Percentiles rank a stretch among this genome's conserved stretches.
Evolutionary conservation across 768 basidiomycete genomes (phyloP).

Genomic region (Xerocomus potaroensis): DNA sequence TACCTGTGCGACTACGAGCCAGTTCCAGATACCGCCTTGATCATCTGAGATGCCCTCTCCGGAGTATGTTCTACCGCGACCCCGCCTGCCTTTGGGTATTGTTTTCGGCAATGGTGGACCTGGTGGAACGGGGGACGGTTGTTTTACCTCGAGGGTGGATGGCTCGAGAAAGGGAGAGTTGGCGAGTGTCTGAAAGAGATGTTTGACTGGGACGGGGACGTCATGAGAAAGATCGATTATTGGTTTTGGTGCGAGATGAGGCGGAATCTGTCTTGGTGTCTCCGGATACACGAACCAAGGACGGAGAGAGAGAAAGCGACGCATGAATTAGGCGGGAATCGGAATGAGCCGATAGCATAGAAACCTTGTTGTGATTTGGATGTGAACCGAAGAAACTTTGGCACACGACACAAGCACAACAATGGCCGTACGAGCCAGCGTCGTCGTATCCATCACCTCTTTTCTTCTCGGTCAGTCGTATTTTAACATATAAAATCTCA

Average conservation of each 20-base stretch:
- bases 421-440: slow-evolving; percentile 70
- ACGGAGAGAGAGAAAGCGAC: slow-evolving; percentile 18
- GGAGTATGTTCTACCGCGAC: slow-evolving; percentile 61
- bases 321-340: background rate
- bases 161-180: slow-evolving; percentile 69
- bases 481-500: background rate
- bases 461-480: slow-evolving; percentile 64
- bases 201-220: slow-evolving; percentile 48
- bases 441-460: slow-evolving; percentile 74
- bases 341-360: slow-evolving; percentile 16
- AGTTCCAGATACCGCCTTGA: slow-evolving; percentile 64
- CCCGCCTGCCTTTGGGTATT: slow-evolving; percentile 57
- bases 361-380: slow-evolving; percentile 25
- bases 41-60: slow-evolving; percentile 57
- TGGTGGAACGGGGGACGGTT: slow-evolving; percentile 44
- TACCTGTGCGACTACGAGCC: slow-evolving; percentile 74
- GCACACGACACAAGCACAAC: slow-evolving; percentile 15
- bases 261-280: slow-evolving; percentile 22
- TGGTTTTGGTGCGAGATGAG: slow-evolving; percentile 26
- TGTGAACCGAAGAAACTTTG: background rate
- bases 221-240: slow-evolving; percentile 40
- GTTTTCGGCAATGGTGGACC: slow-evolving; percentile 60
- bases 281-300: slow-evolving; percentile 71
- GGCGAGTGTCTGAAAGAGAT: slow-evolving; percentile 53
- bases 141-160: slow-evolving; percentile 49